Evolutionary conservation across 306 rosid species (phyloP), one percentile per base, ranked within the genome.

Genomic region (Crotalaria pallida): DNA sequence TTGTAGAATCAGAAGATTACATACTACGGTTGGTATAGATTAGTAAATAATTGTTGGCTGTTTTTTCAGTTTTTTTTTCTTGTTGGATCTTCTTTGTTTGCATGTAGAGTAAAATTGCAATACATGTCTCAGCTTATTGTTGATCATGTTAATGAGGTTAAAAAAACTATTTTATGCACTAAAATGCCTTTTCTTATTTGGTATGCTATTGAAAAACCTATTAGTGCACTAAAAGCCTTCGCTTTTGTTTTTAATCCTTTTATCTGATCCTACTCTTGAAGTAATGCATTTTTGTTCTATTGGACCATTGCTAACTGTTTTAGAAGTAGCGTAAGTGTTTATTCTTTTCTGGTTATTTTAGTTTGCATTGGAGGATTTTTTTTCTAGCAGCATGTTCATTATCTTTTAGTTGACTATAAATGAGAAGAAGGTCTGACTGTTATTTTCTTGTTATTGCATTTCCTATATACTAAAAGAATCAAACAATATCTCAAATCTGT

Each of bases 381-480:
- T 40, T 49, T 27, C 64, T 10, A 34, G 4, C n/a, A n/a, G n/a
- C 19, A 13, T 38, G 48, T n/a, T 23, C 11, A 2, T 34, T 45
- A 13, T 67, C 15, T 67, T 51, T 59, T 26, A 47, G 61, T 63
- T 57, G 33, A 41, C 26, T n/a, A n/a, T 22, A 12, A 7, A 51
- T 52, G 31, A 33, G 59, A 16, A 36, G 43, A 7, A 33, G 52
- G 48, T 49, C 47, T 67, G 65, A 4, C 36, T n/a, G 22, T 70
- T 70, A 23, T 70, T 65, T 77, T 51, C 22, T 15, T 70, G 38
- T 71, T 70, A 34, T n/a, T n/a, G n/a, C n/a, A 53, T 33, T 77
- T 49, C 7, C 41, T 43, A 6, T 43, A 17, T 22, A 70, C 58
- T 16, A n/a, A 66, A 67, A 44, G 48, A 41, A 50, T 44, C 65